A percentile compares a stretch with the other conserved stretches of the same genome.
Conservation (phyloP, 495 filamentous ascomycete genomes). For the Penicillium alfredii region DNA sequence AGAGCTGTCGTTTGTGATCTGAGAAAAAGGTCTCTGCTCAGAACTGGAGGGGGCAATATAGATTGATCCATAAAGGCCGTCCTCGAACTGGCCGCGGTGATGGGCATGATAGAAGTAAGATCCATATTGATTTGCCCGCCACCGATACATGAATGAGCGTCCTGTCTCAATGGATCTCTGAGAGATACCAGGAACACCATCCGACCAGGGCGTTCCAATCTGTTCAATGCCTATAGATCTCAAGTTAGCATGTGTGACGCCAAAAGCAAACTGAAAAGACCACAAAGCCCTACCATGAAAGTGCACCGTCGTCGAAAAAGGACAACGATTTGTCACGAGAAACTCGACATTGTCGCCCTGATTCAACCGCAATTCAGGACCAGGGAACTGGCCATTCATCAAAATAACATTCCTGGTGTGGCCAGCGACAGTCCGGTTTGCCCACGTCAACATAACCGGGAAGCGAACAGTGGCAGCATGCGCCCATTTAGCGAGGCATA, state of each 20-base stretch:
- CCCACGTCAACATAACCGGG: constrained; percentile 29
- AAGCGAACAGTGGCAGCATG: constrained; percentile 24
- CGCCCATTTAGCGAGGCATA: constrained; percentile 15
- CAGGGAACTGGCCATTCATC: constrained; percentile 57
- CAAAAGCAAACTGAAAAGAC: not conserved
- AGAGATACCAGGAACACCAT: constrained; percentile 49
- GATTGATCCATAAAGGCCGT: constrained; percentile 51
- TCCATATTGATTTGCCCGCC: constrained; percentile 28
- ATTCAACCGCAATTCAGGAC: constrained; percentile 50
- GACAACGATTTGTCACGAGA: constrained; percentile 49
- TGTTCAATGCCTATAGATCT: constrained; percentile 30
- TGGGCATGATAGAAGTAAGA: constrained; percentile 49
- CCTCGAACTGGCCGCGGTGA: constrained; percentile 44
- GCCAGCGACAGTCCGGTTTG: constrained; percentile 24
- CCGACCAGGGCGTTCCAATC: constrained; percentile 41
- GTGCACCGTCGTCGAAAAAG: constrained; percentile 48
- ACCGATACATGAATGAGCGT: constrained; percentile 44
- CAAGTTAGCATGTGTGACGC: not conserved
- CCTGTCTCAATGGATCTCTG: constrained; percentile 42
- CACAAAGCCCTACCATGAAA: constrained; percentile 39
- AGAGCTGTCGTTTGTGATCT: constrained; percentile 36
- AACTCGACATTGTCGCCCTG: constrained; percentile 59
- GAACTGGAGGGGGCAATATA: constrained; percentile 32
- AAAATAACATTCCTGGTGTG: constrained; percentile 45
- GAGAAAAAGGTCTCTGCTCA: constrained; percentile 37